These are phyloP conservation scores for Spathaspora boniae DNA, from an alignment of 805 yeast genomes.

Conservation along the genomic window DNA sequence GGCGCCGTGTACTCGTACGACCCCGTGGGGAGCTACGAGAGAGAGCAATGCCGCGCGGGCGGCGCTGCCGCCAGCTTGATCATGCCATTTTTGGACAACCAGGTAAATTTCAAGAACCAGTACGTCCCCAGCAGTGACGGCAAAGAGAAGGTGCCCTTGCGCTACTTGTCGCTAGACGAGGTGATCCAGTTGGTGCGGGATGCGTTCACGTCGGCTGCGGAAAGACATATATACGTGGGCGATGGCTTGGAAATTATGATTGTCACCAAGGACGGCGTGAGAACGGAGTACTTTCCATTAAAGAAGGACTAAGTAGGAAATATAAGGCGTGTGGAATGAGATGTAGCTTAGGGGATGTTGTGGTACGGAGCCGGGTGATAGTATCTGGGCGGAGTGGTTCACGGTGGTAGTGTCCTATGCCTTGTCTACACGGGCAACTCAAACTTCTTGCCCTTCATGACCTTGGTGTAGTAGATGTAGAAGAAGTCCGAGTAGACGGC, in stretches of 20 bases:
- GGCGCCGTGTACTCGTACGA: constrained; percentile 96
- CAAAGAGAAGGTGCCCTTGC: constrained; percentile 53
- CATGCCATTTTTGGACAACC: constrained; percentile 97
- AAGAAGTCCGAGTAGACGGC: constrained; percentile 91
- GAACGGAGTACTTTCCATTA: constrained; percentile 77
- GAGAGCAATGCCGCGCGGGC: constrained; percentile 96
- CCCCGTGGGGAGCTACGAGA: constrained; percentile 96
- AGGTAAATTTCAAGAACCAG: constrained; percentile 94
- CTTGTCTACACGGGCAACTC: constrained; percentile 57
- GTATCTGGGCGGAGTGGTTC: too few relatives aligned
- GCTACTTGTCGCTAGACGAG: constrained; percentile 74
- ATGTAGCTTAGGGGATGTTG: too few relatives aligned
- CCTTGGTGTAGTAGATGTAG: constrained; percentile 78
- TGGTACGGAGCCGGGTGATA: too few relatives aligned
- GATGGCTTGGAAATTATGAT: constrained; percentile 90
- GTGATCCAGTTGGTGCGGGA: constrained; percentile 86
- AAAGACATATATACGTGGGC: constrained; percentile 97
- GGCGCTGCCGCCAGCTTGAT: constrained; percentile 96
- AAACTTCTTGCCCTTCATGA: constrained; percentile 73
- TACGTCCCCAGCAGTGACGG: constrained; percentile 77
- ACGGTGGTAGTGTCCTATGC: too few relatives aligned
- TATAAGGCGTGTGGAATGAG: too few relatives aligned
- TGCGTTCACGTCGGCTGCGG: constrained; percentile 94
- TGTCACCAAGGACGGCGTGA: constrained; percentile 90
- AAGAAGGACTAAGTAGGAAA: constrained; percentile 88